phyloP scores from a whole-genome alignment of 2,329 filamentous ascomycete genomes.

The Botryotinia globosa region DNA sequence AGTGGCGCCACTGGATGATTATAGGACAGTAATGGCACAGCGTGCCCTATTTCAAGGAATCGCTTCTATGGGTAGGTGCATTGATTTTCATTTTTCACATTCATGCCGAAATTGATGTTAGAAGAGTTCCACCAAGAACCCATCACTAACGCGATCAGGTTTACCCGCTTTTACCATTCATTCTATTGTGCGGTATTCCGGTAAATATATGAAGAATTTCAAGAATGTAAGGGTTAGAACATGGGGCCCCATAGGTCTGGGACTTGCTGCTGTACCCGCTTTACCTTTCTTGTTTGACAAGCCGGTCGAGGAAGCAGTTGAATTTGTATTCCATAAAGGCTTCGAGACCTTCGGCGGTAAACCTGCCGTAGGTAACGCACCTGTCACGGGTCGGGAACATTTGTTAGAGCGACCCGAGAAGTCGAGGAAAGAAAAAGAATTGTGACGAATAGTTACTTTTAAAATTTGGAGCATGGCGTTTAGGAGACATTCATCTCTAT shows the following conservation, averaged over 20 bases:
- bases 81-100: slow-evolving; percentile 60
- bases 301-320: slow-evolving; percentile 87
- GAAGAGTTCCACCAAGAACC: not conserved
- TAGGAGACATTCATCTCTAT: slow-evolving; percentile 19
- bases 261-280: slow-evolving; percentile 74
- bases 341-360: slow-evolving; percentile 71
- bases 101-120: not conserved
- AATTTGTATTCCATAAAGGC: slow-evolving; percentile 82
- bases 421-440: slow-evolving; percentile 28
- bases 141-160: slow-evolving; percentile 10
- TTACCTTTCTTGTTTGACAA: slow-evolving; percentile 84
- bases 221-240: slow-evolving; percentile 76
- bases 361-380: slow-evolving; percentile 53
- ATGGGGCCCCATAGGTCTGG: slow-evolving; percentile 87
- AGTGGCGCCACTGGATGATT: slow-evolving; percentile 81
- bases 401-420: slow-evolving; percentile 38
- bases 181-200: slow-evolving; percentile 85
- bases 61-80: slow-evolving; percentile 77
- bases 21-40: slow-evolving; percentile 85
- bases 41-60: slow-evolving; percentile 85
- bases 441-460: slow-evolving; percentile 21
- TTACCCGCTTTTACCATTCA: slow-evolving; percentile 36
- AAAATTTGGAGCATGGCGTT: slow-evolving; percentile 19
- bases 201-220: slow-evolving; percentile 75
- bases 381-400: slow-evolving; percentile 52